Conservation (phyloP, 768 basidiomycete species). For the Candolleomyces efflorescens region DNA sequence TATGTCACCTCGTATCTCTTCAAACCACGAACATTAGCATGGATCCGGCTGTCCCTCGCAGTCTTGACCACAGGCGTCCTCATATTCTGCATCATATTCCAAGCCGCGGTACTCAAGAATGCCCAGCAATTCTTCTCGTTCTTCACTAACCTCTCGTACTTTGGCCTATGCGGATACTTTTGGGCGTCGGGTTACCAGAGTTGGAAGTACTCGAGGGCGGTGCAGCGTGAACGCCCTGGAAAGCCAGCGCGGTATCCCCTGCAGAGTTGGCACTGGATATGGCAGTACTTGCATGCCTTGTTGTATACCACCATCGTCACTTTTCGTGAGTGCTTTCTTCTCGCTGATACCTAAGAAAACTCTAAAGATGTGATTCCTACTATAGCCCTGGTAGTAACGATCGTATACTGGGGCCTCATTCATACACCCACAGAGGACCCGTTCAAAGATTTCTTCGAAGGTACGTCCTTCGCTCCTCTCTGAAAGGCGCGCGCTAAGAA, state of each 20-base stretch:
- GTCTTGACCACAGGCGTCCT: neutral
- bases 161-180: constrained; percentile 60
- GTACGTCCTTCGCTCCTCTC: constrained; percentile 25
- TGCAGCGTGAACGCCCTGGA: constrained; percentile 1
- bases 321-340: constrained; percentile 24
- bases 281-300: constrained; percentile 56
- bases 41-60: constrained; percentile 3
- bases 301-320: constrained; percentile 47
- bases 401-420: constrained; percentile 60
- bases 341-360: neutral
- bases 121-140: constrained; percentile 39
- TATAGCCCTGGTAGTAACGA: constrained; percentile 59
- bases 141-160: constrained; percentile 61
- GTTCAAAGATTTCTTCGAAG: constrained; percentile 28
- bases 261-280: constrained; percentile 50
- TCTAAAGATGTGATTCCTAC: neutral
- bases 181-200: constrained; percentile 57
- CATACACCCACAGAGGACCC: constrained; percentile 35
- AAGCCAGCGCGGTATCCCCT: constrained; percentile 38
- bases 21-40: neutral
- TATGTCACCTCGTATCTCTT: constrained; percentile 7
- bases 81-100: constrained; percentile 5
- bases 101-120: neutral
- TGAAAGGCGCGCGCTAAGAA: neutral
- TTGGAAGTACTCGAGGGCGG: constrained; percentile 30